Evolutionary conservation across 331 rosid genomes (phyloP), one percentile per base, ranked within the genome.

Genomic region (Malus hybrid): DNA sequence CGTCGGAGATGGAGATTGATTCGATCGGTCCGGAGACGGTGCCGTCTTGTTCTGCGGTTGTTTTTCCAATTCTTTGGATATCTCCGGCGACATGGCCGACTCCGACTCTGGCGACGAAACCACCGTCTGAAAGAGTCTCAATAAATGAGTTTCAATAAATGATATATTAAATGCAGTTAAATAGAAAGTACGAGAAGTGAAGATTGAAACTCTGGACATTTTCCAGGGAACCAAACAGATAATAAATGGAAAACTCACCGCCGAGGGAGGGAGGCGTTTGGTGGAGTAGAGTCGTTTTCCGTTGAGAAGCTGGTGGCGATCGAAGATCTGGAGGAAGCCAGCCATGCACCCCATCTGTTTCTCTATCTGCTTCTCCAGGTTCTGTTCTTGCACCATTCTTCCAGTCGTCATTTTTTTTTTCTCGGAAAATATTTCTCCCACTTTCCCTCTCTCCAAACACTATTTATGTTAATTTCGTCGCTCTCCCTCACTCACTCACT

Each of bases 281-380:
- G 90, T 14, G 10, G 96, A 78, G 81, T 77, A 70, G 80, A 91
- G 79, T 42, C 97, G 96, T 79, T 89, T 94, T 13, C 90, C 91
- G 59, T 85, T 57, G 82, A 91, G 86, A 28, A 92, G 68, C 81
- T 94, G 97, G 66, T 80, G 81, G 69, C 99, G 99, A 63, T 92
- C 93, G 80, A 94, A 94, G 87, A 94, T 94, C 75, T 94, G 90
- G 62, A 92, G 91, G 66, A 94, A 94, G 0, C 99, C 97, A 1
- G 99, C 86, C 97, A 94, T 94, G 97, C 99, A 94, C 3, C 99
- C 99, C 89, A 92, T 94, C 75, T 88, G 93, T 39, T 93, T 91
- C 19, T 91, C 92, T 28, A 88, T 94, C 75, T 88, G 93, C 48
- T 93, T 91, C 19, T 91, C 92, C 32, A 88, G 85, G 29, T 84